Conservation (phyloP, 2,329 filamentous ascomycete species). For the Septoria linicola region DNA sequence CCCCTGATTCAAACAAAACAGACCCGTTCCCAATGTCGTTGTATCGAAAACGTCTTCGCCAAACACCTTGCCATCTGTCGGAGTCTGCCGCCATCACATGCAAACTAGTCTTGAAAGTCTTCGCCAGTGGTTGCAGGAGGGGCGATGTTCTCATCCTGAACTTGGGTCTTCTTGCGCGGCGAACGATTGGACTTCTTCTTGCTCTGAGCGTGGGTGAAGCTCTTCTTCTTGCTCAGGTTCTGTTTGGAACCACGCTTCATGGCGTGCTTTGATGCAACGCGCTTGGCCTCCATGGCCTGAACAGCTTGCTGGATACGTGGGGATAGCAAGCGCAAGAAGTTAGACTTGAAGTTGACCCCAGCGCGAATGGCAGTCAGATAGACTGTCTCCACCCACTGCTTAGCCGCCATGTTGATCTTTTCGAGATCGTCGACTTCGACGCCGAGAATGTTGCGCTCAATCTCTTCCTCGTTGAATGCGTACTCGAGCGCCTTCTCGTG, state of each 20-base stretch:
- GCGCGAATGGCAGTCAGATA: not conserved
- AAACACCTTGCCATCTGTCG: not conserved
- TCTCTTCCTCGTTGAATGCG: constrained; percentile 28
- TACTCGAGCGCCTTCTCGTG: constrained; percentile 22
- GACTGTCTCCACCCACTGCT: constrained; percentile 18
- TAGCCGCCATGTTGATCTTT: constrained; percentile 12
- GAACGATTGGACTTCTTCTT: constrained; percentile 4
- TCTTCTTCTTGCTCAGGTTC: constrained; percentile 6
- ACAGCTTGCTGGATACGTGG: not conserved
- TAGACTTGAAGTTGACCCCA: constrained; percentile 1
- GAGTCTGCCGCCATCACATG: not conserved
- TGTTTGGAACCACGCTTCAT: not conserved
- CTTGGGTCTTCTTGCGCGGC: constrained; percentile 4
- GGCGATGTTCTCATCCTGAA: not conserved
- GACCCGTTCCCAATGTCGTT: constrained; percentile 5
- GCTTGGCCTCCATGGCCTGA: not conserved
- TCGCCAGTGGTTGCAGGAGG: constrained; percentile 1
- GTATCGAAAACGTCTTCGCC: constrained; percentile 3
- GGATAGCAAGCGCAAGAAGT: not conserved
- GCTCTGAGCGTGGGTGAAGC: not conserved
- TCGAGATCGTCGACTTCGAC: constrained; percentile 21
- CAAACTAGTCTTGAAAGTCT: not conserved
- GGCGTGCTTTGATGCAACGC: not conserved
- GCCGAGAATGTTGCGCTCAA: constrained; percentile 34
- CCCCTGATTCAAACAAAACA: constrained; percentile 2